phyloP scores from a whole-genome alignment of 495 filamentous ascomycete species.

The Penicillium herquei region DNA sequence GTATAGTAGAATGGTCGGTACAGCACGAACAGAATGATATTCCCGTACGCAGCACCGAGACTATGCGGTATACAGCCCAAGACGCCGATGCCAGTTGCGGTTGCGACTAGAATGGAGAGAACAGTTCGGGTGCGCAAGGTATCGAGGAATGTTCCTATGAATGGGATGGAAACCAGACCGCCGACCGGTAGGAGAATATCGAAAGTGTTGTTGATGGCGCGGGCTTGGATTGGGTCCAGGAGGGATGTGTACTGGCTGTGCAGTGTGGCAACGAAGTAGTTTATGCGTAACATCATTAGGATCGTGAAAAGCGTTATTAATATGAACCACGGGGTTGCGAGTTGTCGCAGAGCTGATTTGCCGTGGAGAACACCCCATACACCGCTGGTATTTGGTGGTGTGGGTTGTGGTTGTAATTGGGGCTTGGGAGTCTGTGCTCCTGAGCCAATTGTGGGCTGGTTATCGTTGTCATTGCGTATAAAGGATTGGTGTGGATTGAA shows the following conservation, averaged over 20 bases:
- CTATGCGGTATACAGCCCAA: slow-evolving; percentile 71
- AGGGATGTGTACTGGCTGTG: slow-evolving; percentile 80
- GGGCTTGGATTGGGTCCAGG: slow-evolving; percentile 44
- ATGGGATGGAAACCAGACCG: slow-evolving; percentile 79
- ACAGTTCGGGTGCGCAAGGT: slow-evolving; percentile 70
- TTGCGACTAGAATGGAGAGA: slow-evolving; percentile 67
- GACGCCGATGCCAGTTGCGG: slow-evolving; percentile 74
- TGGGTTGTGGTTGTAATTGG: slow-evolving; percentile 30
- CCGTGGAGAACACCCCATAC: slow-evolving; percentile 91
- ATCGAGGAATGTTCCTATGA: slow-evolving; percentile 84
- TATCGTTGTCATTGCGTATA: not conserved
- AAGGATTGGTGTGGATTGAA: slow-evolving; percentile 9
- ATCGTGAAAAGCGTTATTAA: slow-evolving; percentile 86
- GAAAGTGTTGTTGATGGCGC: slow-evolving; percentile 82
- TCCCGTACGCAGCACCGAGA: slow-evolving; percentile 69
- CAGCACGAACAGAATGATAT: slow-evolving; percentile 72
- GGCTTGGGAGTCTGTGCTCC: slow-evolving; percentile 4
- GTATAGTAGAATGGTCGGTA: slow-evolving; percentile 57
- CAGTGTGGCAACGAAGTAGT: slow-evolving; percentile 95
- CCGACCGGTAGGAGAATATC: slow-evolving; percentile 86
- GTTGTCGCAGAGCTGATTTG: slow-evolving; percentile 67
- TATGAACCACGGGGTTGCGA: slow-evolving; percentile 81
- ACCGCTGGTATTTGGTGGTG: slow-evolving; percentile 57
- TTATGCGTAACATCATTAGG: slow-evolving; percentile 91
- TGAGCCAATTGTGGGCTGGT: slow-evolving; percentile 2